Conservation (phyloP, 805 yeast species). For the Geotrichum ghanense region DNA sequence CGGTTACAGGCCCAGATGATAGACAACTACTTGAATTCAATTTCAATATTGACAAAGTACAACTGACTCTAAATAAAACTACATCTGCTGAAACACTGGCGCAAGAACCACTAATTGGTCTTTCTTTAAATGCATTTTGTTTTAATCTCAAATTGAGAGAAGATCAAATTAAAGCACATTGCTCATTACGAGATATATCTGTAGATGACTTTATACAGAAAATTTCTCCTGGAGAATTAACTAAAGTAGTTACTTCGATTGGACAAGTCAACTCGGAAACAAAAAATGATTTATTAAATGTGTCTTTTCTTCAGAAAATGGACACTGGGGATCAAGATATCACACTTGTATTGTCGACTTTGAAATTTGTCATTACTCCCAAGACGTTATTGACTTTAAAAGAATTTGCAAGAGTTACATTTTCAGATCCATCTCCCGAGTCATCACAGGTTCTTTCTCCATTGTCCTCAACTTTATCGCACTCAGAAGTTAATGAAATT, state of each 20-base stretch:
- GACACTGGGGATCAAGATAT: constrained; percentile 58
- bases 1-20: background rate
- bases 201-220: constrained; percentile 66
- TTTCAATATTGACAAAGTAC: constrained; percentile 55
- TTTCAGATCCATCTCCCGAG: constrained; percentile 39
- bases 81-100: constrained; percentile 46
- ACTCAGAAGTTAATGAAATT: no score
- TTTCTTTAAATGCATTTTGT: constrained; percentile 54
- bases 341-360: constrained; percentile 61
- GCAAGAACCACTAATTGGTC: constrained; percentile 58
- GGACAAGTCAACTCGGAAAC: constrained; percentile 41
- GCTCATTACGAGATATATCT: constrained; percentile 52
- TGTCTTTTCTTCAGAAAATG: constrained; percentile 48
- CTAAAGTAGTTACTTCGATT: constrained; percentile 30
- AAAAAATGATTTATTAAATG: constrained; percentile 32
- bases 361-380: constrained; percentile 64
- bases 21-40: constrained; percentile 68
- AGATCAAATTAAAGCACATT: constrained; percentile 50
- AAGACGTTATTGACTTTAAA: constrained; percentile 66
- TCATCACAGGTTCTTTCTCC: no score
- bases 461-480: no score
- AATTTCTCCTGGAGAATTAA: constrained; percentile 50
- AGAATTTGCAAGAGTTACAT: constrained; percentile 75
- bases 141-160: constrained; percentile 48
- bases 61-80: constrained; percentile 56